Base-by-base conservation (phyloP, 1,284 basidiomycete species). In the Moniliella sp. region DNA sequence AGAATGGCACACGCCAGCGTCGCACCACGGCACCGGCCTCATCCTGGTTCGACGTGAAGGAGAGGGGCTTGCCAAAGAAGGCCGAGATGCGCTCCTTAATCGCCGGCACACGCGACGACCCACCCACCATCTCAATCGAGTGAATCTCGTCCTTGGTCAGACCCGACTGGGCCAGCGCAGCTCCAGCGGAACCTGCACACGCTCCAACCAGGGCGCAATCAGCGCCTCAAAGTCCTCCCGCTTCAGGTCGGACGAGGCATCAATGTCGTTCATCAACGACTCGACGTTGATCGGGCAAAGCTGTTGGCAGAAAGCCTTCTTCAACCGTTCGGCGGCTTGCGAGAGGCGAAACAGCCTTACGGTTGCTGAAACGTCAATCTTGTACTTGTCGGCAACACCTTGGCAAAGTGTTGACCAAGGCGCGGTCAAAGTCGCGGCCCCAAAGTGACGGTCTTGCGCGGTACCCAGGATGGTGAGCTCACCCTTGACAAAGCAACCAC, bases 361-460 rank as follows among this genome's bases (percentile, higher is more conserved):
- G 33, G 48, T 47, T 41, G 42, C 55, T 39, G 51, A 55, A 19
- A 58, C 53, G 28, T 58, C 55, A 39, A 58, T 49, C 45, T 58
- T 58, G 50, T 58, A 58, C 43, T 58, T 58, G 9, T 50, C 34
- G 23, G 53, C 55, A n/a, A n/a, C n/a, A n/a, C n/a, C n/a, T n/a
- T n/a, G n/a, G n/a, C n/a, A n/a, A n/a, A n/a, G n/a, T n/a, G n/a
- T n/a, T n/a, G n/a, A n/a, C n/a, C n/a, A n/a, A n/a, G n/a, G n/a
- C n/a, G n/a, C n/a, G n/a, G n/a, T n/a, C n/a, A n/a, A n/a, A n/a
- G n/a, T n/a, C n/a, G n/a, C n/a, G n/a, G n/a, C n/a, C n/a, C n/a
- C n/a, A 43, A 58, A 58, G 43, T 58, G 53, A 30, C 53, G 48
- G 46, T 58, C 48, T 14, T 49, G 44, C 25, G 51, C 46, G 7